These are phyloP conservation scores for Metarhizium humberi DNA, from an alignment of 2,329 filamentous ascomycete genomes.

Conservation along the genomic window DNA sequence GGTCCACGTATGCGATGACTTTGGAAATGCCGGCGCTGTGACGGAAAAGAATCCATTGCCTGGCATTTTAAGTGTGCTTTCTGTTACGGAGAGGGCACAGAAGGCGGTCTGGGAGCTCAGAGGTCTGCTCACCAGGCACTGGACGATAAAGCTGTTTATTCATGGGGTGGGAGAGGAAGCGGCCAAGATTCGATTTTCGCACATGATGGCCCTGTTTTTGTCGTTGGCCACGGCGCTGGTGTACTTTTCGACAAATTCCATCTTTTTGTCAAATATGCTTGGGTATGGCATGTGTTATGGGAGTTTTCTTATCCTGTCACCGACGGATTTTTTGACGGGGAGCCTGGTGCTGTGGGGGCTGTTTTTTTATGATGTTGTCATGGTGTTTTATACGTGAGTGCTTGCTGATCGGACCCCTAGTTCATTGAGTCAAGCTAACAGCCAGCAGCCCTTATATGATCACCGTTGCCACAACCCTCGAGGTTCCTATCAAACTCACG, in stretches of 20 bases:
- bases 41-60: conserved; percentile 20
- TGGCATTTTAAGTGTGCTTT: conserved; percentile 24
- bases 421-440: neutral
- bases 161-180: conserved; percentile 40
- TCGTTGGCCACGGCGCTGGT: conserved; percentile 45
- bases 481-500: conserved; percentile 87
- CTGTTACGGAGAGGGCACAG: conserved; percentile 11
- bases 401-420: neutral
- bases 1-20: conserved; percentile 28
- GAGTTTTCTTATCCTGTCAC: conserved; percentile 74
- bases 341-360: conserved; percentile 67
- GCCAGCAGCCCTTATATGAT: conserved; percentile 65
- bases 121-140: conserved; percentile 39
- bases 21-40: conserved; percentile 19
- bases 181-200: conserved; percentile 45
- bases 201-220: conserved; percentile 44
- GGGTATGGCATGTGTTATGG: conserved; percentile 82
- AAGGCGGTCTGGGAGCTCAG: conserved; percentile 39
- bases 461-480: conserved; percentile 77
- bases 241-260: conserved; percentile 57
- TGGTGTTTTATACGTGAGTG: conserved; percentile 73
- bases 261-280: conserved; percentile 68
- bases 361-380: conserved; percentile 93
- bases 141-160: conserved; percentile 39
- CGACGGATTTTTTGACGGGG: conserved; percentile 77